Percentiles rank a stretch among this genome's conserved stretches.
Evolutionary conservation across 768 basidiomycete genomes (phyloP).

Genomic region (Boletellus emodensis): DNA sequence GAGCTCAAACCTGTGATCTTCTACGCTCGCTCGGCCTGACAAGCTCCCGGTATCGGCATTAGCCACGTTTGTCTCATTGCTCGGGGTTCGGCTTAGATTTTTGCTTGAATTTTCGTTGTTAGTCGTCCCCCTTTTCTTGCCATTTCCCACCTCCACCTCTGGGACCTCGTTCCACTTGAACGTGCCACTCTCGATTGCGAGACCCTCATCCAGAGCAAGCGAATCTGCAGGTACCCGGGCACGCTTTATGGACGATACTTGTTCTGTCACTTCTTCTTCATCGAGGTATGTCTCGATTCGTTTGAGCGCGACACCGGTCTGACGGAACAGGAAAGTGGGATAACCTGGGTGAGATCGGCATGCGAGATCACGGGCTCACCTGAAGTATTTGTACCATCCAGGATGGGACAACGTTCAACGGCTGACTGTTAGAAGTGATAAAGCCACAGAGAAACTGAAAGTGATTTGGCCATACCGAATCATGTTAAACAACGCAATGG

Average conservation of each 20-base stretch:
- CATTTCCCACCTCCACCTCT: slow-evolving; percentile 21
- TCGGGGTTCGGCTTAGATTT: background rate
- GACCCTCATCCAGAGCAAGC: slow-evolving; percentile 28
- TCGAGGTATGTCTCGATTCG: slow-evolving; percentile 58
- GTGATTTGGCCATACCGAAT: slow-evolving; percentile 44
- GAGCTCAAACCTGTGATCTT: slow-evolving; percentile 40
- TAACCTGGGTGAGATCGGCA: background rate
- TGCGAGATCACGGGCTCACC: slow-evolving; percentile 13
- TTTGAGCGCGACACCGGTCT: slow-evolving; percentile 54
- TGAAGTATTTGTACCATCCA: slow-evolving; percentile 79
- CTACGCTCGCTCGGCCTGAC: slow-evolving; percentile 10
- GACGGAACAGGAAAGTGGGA: background rate
- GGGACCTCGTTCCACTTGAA: slow-evolving; percentile 58
- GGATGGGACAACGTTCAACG: slow-evolving; percentile 75
- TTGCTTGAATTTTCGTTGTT: background rate
- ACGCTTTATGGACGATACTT: slow-evolving; percentile 55
- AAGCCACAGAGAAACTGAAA: background rate
- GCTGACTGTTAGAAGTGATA: slow-evolving; percentile 38
- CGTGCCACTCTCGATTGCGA: slow-evolving; percentile 48
- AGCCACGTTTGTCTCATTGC: slow-evolving; percentile 5
- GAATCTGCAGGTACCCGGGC: slow-evolving; percentile 20
- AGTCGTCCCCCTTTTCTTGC: slow-evolving; percentile 14
- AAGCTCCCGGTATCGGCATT: slow-evolving; percentile 15
- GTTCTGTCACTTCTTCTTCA: slow-evolving; percentile 60
- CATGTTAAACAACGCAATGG: slow-evolving; percentile 85